Percentiles rank a stretch among this genome's conserved stretches.
phyloP scores from a whole-genome alignment of 2,329 filamentous ascomycete species.

The Fusarium newnesense region DNA sequence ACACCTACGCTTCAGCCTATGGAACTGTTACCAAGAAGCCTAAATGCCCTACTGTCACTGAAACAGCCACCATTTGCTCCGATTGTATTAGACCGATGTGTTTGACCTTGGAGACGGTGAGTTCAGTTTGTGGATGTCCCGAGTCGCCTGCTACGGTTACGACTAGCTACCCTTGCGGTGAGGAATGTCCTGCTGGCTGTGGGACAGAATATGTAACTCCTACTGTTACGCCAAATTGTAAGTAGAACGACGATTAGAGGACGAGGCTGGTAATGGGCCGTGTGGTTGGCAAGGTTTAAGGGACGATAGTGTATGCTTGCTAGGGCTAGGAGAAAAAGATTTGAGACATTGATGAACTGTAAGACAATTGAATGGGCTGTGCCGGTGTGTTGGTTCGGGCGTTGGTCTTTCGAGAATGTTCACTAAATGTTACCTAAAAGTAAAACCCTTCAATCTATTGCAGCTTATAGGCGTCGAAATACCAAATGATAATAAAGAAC shows the following conservation, averaged over 20 bases:
- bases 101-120: conserved; percentile 45
- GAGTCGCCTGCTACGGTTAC: conserved; percentile 44
- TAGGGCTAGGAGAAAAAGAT: neutral
- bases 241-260: conserved; percentile 3
- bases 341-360: neutral
- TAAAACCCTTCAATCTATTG: neutral
- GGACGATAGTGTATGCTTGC: neutral
- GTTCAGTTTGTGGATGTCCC: conserved; percentile 49
- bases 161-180: conserved; percentile 43
- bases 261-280: neutral
- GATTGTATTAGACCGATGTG: conserved; percentile 49
- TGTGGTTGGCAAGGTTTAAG: neutral
- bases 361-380: neutral
- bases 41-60: conserved; percentile 50
- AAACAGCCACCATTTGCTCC: conserved; percentile 46
- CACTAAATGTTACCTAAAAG: neutral
- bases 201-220: conserved; percentile 44
- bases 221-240: conserved; percentile 36
- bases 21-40: conserved; percentile 16
- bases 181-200: conserved; percentile 41
- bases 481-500: neutral
- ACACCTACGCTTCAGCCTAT: conserved; percentile 35
- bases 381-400: neutral
- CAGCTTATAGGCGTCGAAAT: neutral
- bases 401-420: neutral